A percentile compares a stretch with the other conserved stretches of the same genome.
These are phyloP conservation scores for Fusarium sp. DNA, from an alignment of 2,329 filamentous ascomycete genomes.

Conservation along the genomic window DNA sequence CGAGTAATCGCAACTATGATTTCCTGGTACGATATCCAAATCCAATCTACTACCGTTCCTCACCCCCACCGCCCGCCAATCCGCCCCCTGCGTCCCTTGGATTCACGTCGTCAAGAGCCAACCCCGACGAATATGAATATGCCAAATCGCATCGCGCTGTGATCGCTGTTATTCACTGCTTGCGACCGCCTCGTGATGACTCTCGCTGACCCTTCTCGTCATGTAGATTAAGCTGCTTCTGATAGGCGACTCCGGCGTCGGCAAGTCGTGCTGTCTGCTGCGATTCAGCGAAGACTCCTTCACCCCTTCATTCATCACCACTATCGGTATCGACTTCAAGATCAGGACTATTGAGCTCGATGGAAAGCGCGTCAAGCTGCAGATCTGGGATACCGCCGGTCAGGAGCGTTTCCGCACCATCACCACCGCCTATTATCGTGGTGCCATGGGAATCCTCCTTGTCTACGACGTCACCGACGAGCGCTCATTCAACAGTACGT, in stretches of 20 bases:
- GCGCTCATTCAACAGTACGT: constrained; percentile 90
- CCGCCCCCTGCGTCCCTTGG: constrained; percentile 26
- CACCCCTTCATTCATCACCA: constrained; percentile 97
- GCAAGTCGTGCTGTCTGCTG: constrained; percentile 96
- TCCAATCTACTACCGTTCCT: constrained; percentile 16
- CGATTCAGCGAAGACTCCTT: constrained; percentile 98
- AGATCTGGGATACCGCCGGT: constrained; percentile 99
- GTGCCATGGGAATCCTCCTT: constrained; percentile 96
- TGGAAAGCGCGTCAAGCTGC: constrained; percentile 97
- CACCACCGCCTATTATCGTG: constrained; percentile 97
- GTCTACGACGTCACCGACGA: constrained; percentile 99
- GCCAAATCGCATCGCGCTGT: neutral
- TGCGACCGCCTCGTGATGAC: neutral
- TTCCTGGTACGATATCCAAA: constrained; percentile 77
- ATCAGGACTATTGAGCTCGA: constrained; percentile 99
- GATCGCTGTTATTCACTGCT: neutral
- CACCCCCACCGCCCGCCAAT: constrained; percentile 30
- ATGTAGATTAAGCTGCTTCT: constrained; percentile 92
- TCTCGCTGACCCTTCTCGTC: constrained; percentile 19
- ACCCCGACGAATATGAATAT: constrained; percentile 1
- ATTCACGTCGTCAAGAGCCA: neutral
- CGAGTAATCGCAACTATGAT: constrained; percentile 98
- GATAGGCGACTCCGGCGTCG: constrained; percentile 95
- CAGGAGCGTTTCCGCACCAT: constrained; percentile 99
- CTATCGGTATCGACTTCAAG: constrained; percentile 99